These are phyloP conservation scores for Nothopassalora personata DNA, from an alignment of 2,329 filamentous ascomycete species.

Conservation along the genomic window DNA sequence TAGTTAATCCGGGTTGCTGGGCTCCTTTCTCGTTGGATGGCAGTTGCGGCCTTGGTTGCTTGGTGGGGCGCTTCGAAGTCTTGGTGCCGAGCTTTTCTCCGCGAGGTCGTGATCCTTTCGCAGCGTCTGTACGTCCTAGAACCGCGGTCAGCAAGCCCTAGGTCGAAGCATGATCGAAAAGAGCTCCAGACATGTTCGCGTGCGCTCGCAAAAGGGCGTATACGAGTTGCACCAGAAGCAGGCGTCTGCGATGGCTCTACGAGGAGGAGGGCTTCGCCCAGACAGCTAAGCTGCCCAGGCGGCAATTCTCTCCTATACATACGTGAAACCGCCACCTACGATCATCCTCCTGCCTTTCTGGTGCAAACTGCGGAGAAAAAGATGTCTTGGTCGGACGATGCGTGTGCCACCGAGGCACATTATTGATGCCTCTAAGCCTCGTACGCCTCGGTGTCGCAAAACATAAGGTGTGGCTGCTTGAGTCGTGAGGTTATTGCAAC, in stretches of 20 bases:
- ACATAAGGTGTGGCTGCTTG: neutral
- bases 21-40: neutral
- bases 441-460: neutral
- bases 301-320: neutral
- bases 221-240: neutral
- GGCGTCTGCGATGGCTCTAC: neutral
- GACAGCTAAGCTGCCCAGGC: neutral
- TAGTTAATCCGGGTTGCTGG: neutral
- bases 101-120: neutral
- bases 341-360: neutral
- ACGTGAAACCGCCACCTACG: neutral
- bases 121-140: neutral
- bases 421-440: neutral
- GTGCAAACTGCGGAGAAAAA: neutral
- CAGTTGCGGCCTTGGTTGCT: constrained; percentile 1
- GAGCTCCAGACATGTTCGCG: neutral
- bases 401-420: neutral
- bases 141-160: neutral
- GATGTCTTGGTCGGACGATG: neutral
- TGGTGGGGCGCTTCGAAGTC: neutral
- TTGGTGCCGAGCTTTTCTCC: neutral
- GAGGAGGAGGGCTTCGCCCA: neutral
- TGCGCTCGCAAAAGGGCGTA: neutral
- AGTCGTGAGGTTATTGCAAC: neutral
- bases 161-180: neutral